Conservation (phyloP, 2,329 filamentous ascomycete species). For the Daldinia sp. region DNA sequence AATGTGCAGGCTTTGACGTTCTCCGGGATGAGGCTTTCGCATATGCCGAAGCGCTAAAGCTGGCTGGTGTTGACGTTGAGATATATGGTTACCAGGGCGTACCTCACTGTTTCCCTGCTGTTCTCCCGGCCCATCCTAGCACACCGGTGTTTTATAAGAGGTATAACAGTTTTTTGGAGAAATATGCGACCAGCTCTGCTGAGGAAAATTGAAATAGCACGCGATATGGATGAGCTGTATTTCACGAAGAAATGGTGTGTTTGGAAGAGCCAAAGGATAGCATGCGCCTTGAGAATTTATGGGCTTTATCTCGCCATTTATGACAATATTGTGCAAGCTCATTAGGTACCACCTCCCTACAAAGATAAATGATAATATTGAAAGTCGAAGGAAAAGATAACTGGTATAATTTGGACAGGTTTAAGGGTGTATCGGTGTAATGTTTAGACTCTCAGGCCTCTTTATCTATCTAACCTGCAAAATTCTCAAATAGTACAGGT, state of each 20-base stretch:
- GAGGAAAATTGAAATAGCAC: not conserved
- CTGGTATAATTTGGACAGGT: no score
- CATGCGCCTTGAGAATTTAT: not conserved
- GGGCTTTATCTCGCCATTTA: no score
- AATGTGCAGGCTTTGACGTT: slow-evolving; percentile 53
- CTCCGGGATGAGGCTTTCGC: slow-evolving; percentile 57
- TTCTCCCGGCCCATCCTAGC: slow-evolving; percentile 35
- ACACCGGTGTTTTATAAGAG: slow-evolving; percentile 16
- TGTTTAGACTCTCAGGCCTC: no score
- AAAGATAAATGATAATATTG: no score
- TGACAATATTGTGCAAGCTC: no score
- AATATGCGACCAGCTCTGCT: not conserved
- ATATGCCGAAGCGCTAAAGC: slow-evolving; percentile 53
- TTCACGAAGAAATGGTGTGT: not conserved
- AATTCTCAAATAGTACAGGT: no score
- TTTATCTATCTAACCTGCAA: no score
- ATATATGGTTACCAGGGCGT: slow-evolving; percentile 53
- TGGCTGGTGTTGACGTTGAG: slow-evolving; percentile 51
- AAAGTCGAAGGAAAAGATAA: no score
- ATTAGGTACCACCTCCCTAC: no score
- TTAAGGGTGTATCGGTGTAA: no score
- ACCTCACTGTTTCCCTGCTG: slow-evolving; percentile 53
- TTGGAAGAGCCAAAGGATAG: not conserved
- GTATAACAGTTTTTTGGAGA: not conserved
- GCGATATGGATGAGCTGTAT: not conserved